Evolutionary conservation across 2,329 filamentous ascomycete genomes (phyloP), one percentile per base, ranked within the genome.

Genomic region (Claviceps humidiphila): DNA sequence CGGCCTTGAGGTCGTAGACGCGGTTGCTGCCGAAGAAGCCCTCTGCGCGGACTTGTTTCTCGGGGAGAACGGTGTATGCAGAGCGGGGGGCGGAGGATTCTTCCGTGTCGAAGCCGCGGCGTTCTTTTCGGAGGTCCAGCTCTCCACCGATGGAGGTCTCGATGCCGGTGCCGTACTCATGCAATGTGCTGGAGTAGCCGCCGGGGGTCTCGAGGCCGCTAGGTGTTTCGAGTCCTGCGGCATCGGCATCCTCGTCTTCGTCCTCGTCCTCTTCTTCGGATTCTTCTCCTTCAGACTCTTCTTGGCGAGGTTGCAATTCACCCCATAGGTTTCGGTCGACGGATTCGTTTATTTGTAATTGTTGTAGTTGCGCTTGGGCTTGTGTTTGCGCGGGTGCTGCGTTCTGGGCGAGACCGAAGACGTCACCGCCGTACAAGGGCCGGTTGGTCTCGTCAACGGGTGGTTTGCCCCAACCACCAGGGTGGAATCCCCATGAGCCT

Each of bases 1-100:
- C 63, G 40, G 64, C 66, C 52, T 81, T 84, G 56, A 98, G 77
- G 68, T 98, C 90, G 69, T 98, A 98, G 16, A 86, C 86, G 63
- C 89, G 85, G 65, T 97, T 91, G 60, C 88, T 90, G 59, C 93
- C 93, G 65, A 98, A 97, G 79, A 98, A 97, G 46, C 93, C 93
- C 60, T 90, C 85, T 5, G 88, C 82, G 50, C 85, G 82, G 22
- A 90, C 84, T 64, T 91, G 84, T 53, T 87, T 86, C 70, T 98
- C 91, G 11, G 89, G 89, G 22, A 98, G 78, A 47, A 98, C 84
- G 20, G 89, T 89, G 68, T 93, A 95, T 16, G 93, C 89, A 22
- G 84, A 84, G 57, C 87, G 83, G 7, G 87, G 87, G 40, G 80
- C 76, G 0, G 81, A 81, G 55, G 72, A 74, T 53, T 95, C 89